Base-by-base conservation (phyloP, 176 grass and related monocot species). In the Eleusine indica region DNA sequence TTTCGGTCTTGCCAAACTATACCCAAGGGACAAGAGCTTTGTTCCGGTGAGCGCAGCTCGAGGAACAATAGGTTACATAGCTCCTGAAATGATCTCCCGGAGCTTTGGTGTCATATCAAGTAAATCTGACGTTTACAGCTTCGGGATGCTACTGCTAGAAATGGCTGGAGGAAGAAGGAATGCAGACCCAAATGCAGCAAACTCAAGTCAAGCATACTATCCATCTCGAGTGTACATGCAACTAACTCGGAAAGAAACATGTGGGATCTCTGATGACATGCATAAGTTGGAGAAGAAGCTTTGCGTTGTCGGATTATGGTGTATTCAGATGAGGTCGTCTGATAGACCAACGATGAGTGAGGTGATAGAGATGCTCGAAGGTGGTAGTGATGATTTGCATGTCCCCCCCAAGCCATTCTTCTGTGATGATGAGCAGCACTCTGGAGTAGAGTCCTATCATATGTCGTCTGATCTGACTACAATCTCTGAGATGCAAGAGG, bases 1-100 rank as follows among this genome's bases (percentile, higher is more conserved):
- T 28, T 92, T 92, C 28, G 91, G 91, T 2, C 84, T 89, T 0
- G 87, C 91, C 28, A 92, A 89, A 19, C 15, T 92, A 37, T 87
- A 80, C 15, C 85, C 80, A 13, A 84, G 70, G 76, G 87, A 84
- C 53, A 22, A 58, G 7, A 87, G 75, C 25, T 49, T 74, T 3
- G 60, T 87, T 15, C 75, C 87, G 2, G 19, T 51, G 2, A 92
- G 79, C 19, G 80, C 73, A 3, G 37, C 54, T 12, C 68, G 80
- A 51, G 90, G 87, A 19, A 89, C 87, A 10, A 72, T 80, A 32
- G 86, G 90, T 18, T 91, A 86, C 44, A 88, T 91, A 40, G 86
- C 86, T 18, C 90, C 86, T 30, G 86, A 88, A 57, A 65, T 82
- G 18, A 37, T 52, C 18, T 91, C 66, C 0, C 53, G 82, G 54